Evolutionary conservation across 2,329 filamentous ascomycete genomes (phyloP).

Genomic region (Dendrostoma leiphaemia): DNA sequence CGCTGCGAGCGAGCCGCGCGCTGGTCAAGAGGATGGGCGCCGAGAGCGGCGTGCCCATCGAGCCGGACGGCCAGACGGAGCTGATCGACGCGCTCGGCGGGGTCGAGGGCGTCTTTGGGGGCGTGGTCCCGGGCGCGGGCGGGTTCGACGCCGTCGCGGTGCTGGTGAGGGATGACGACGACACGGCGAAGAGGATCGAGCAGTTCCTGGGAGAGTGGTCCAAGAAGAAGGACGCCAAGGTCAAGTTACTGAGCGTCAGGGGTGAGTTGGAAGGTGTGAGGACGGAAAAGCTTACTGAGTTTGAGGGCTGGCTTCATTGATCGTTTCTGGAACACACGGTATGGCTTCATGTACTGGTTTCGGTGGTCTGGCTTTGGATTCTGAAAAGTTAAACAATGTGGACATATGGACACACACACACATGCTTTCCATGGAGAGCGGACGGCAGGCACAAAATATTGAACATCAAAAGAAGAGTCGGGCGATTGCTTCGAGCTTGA

Average conservation of each 20-base stretch:
- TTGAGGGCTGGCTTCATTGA: constrained; percentile 41
- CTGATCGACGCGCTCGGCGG: constrained; percentile 73
- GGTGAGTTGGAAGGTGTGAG: constrained; percentile 70
- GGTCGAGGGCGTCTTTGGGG: constrained; percentile 80
- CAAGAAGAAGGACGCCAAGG: constrained; percentile 54
- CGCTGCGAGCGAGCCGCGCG: constrained; percentile 52
- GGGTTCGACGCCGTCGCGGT: constrained; percentile 89
- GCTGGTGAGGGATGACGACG: constrained; percentile 70
- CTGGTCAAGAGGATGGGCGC: constrained; percentile 75
- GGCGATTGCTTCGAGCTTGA: background rate
- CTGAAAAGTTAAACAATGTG: background rate
- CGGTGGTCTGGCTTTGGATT: background rate
- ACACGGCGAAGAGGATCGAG: constrained; percentile 59
- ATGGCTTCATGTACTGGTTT: too few species aligned
- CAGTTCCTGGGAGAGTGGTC: constrained; percentile 67
- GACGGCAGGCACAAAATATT: background rate
- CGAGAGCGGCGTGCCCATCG: constrained; percentile 77
- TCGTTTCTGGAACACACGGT: too few species aligned
- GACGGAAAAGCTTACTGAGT: constrained; percentile 42
- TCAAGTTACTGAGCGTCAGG: constrained; percentile 66
- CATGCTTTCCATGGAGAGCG: background rate
- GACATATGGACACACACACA: background rate
- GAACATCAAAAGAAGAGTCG: background rate
- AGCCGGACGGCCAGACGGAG: constrained; percentile 81
- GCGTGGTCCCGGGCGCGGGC: constrained; percentile 90